Evolutionary conservation across 148 eudicot genomes (phyloP), one percentile per base, ranked within the genome.

Genomic region (Cornus kousa): DNA sequence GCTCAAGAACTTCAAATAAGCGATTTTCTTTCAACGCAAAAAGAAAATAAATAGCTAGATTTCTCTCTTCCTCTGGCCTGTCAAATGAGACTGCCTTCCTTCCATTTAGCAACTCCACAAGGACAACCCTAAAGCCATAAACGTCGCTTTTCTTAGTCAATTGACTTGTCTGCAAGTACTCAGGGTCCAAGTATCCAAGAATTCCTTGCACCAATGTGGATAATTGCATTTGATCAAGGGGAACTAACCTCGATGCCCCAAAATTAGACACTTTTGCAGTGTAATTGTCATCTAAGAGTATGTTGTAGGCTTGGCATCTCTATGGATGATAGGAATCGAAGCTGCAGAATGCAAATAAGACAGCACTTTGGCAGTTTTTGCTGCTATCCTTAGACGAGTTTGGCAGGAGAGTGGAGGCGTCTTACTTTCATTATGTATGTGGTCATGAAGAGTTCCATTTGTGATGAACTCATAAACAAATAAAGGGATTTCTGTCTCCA

Each of bases 71-170:
- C 37, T 35, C 37, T 35, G 37, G 37, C 37, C 37, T 35, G 37
- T 35, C 37, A 35, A 35, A 35, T 2, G 4, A 4, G 37, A 35
- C 37, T 35, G 37, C 37, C 37, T 35, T 35, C 5, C 5, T 35
- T 35, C 37, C 37, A 1, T 1, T 35, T 35, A 35, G 37, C 37
- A 35, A 1, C 37, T 35, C 37, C 4, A 35, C 37, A 35, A 90
- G 90, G 22, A 92, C 91, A 28, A 92, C 97, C 6, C 97, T 93
- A 70, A 92, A 92, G 88, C 97, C 90, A 72, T 90, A 92, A 62
- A 92, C 93, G 80, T 92, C 97, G 39, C 97, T 92, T 76, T 89
- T 92, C 37, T 35, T 2, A 35, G 2, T 35, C 37, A 35, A 35
- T 35, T 35, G 37, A 35, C 37, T 35, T 35, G 37, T 35, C 37